Conservation (phyloP, 225 moss, liverwort and hornwort species). For the Thuidium tamariscinum region DNA sequence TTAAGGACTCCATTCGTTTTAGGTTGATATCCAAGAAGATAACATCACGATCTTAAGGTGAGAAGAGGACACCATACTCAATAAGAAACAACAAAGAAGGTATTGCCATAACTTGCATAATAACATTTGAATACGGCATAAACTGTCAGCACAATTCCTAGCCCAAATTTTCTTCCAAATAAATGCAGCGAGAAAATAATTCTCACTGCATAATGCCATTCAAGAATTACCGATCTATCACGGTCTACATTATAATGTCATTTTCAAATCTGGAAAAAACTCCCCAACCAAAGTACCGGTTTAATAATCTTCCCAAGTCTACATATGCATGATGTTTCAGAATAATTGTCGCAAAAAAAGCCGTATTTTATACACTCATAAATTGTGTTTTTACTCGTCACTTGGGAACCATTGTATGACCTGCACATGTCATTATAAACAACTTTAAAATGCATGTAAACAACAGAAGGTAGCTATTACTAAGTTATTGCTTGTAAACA, state of each 20-base stretch:
- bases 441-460: not conserved
- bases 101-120: not conserved
- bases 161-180: not conserved
- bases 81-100: not conserved
- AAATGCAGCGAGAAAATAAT: not conserved
- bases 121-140: not conserved
- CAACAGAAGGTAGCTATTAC: not conserved
- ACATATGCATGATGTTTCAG: not conserved
- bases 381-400: not conserved
- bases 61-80: not conserved
- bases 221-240: not conserved
- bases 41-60: not conserved
- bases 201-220: not conserved
- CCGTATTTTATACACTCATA: conserved; percentile 22
- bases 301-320: not conserved
- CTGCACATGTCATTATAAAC: conserved; percentile 8
- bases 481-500: not conserved
- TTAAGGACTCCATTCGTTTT: not conserved
- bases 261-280: not conserved
- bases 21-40: not conserved
- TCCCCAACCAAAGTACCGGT: not conserved
- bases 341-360: not conserved
- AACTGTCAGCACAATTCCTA: not conserved
- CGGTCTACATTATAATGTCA: not conserved
- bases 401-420: not conserved